Evolutionary conservation across 176 grass and related monocot species (phyloP).

Genomic region (Triticum urartu): DNA sequence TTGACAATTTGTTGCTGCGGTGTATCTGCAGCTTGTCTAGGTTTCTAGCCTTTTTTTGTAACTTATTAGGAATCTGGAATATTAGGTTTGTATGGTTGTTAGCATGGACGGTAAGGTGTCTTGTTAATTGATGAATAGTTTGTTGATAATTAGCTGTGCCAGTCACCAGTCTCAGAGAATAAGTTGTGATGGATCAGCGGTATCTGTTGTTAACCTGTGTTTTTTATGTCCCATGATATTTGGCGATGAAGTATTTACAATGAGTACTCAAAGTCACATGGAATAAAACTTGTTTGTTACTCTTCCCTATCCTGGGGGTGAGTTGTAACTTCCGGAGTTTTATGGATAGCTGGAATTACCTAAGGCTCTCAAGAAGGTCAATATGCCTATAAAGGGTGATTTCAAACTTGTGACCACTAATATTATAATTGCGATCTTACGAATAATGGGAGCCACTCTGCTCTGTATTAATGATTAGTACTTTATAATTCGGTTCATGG

Average conservation of each 20-base stretch:
- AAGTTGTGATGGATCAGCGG: not conserved
- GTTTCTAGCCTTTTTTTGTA: not conserved
- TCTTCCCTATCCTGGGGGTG: not conserved
- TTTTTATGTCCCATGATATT: constrained; percentile 3
- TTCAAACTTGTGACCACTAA: not conserved
- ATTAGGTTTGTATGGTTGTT: constrained; percentile 10
- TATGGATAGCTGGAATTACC: not conserved
- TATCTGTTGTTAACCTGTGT: constrained; percentile 32
- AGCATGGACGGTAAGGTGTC: constrained; percentile 12
- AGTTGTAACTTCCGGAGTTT: not conserved
- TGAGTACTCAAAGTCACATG: not conserved
- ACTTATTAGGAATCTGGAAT: constrained; percentile 4
- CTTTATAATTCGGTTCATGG: not conserved
- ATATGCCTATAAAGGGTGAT: not conserved
- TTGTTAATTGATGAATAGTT: constrained; percentile 12
- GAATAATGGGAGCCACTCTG: not conserved
- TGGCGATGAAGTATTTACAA: not conserved
- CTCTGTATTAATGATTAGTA: not conserved
- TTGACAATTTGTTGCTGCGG: not conserved
- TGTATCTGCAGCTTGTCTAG: not conserved
- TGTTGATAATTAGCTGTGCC: constrained; percentile 11
- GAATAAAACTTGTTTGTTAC: not conserved
- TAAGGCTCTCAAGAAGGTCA: not conserved
- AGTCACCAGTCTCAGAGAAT: not conserved
- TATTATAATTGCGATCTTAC: not conserved